These are phyloP conservation scores for Zygotorulaspora sp. DNA, from an alignment of 805 yeast genomes.

Conservation along the genomic window DNA sequence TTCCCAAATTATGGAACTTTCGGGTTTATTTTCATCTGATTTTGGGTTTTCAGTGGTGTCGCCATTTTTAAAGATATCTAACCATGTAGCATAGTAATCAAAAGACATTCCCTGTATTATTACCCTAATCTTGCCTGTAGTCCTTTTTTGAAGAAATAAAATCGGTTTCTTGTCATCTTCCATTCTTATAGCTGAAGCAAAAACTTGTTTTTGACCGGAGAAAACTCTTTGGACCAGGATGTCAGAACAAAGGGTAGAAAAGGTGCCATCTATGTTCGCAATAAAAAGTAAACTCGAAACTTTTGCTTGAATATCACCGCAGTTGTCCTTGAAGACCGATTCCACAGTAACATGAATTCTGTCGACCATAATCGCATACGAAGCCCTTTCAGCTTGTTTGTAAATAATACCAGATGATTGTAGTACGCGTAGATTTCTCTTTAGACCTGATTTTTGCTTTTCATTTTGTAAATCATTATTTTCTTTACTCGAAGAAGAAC, in stretches of 20 bases:
- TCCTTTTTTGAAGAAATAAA: constrained; percentile 38
- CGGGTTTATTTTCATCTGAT: background rate
- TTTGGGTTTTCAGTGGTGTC: background rate
- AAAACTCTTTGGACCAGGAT: constrained; percentile 15
- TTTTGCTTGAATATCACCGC: constrained; percentile 20
- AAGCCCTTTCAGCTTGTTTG: constrained; percentile 19
- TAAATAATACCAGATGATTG: constrained; percentile 25
- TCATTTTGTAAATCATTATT: constrained; percentile 1
- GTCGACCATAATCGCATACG: constrained; percentile 16
- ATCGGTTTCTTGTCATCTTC: constrained; percentile 39
- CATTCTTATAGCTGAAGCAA: constrained; percentile 35
- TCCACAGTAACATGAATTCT: constrained; percentile 11
- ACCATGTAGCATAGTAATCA: constrained; percentile 60
- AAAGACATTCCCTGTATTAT: constrained; percentile 45
- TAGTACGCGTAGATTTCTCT: constrained; percentile 28
- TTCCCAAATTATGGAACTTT: constrained; percentile 14
- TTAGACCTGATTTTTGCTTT: constrained; percentile 13
- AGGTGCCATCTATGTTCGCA: constrained; percentile 13
- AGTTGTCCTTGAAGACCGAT: constrained; percentile 11
- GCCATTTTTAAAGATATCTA: constrained; percentile 26
- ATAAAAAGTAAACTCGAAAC: constrained; percentile 13
- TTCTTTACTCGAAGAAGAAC: background rate
- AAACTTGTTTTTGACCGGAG: constrained; percentile 21
- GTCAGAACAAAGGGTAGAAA: constrained; percentile 15
- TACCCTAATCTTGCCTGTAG: constrained; percentile 38